phyloP scores from a whole-genome alignment of 2,329 filamentous ascomycete genomes.

The Pseudonectria foliicola region DNA sequence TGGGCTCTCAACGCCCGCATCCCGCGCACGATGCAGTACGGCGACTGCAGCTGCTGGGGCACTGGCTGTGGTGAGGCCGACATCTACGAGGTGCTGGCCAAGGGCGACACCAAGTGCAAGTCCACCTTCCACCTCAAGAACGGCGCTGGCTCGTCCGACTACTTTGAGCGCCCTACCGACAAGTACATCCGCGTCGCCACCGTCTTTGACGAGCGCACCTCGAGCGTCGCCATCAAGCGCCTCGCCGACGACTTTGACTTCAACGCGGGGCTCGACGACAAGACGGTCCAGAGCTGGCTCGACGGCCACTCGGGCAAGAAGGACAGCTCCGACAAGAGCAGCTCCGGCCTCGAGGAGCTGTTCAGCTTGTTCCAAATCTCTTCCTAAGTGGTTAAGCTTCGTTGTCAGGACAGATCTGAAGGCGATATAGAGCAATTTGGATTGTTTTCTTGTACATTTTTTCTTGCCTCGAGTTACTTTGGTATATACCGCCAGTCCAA shows the following conservation, averaged over 20 bases:
- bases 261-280: constrained; percentile 29
- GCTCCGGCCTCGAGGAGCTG: too few relatives aligned
- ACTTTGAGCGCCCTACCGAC: constrained; percentile 58
- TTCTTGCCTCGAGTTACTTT: too few relatives aligned
- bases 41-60: constrained; percentile 65
- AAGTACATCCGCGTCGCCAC: constrained; percentile 57
- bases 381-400: too few relatives aligned
- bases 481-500: too few relatives aligned
- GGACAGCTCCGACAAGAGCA: constrained; percentile 4
- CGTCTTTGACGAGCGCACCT: constrained; percentile 47
- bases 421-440: too few relatives aligned
- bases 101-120: constrained; percentile 60
- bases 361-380: constrained; percentile 16
- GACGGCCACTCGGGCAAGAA: constrained; percentile 9
- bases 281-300: constrained; percentile 31
- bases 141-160: constrained; percentile 61
- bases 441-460: too few relatives aligned
- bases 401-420: too few relatives aligned
- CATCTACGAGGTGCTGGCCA: constrained; percentile 62
- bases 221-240: constrained; percentile 49
- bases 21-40: constrained; percentile 63
- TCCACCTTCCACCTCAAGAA: constrained; percentile 61
- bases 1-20: constrained; percentile 73
- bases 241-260: constrained; percentile 37
- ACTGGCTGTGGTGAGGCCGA: constrained; percentile 67